Base-by-base conservation (phyloP, 192 early-diverging fungal genomes). In the Diversispora eburnea region DNA sequence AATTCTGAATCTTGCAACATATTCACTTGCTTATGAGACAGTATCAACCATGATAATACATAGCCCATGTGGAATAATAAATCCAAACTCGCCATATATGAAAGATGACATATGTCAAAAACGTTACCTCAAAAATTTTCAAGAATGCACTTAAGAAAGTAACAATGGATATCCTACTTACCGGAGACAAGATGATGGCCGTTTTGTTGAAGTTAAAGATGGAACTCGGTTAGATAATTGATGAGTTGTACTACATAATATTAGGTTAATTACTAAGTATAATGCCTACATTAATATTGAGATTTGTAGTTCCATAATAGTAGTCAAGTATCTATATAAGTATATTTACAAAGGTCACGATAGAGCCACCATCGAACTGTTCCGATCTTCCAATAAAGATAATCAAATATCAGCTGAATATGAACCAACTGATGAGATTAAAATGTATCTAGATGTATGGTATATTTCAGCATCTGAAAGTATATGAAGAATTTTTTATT, bases 401-500 rank as follows among this genome's bases (percentile, higher is more conserved):
- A n/a, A n/a, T n/a, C n/a, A n/a, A n/a, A n/a, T n/a, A n/a, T n/a
- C n/a, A n/a, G n/a, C n/a, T n/a, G n/a, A n/a, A n/a, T n/a, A n/a
- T n/a, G n/a, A n/a, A n/a, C n/a, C n/a, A n/a, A n/a, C n/a, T n/a
- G n/a, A n/a, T n/a, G n/a, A n/a, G n/a, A n/a, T n/a, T n/a, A n/a
- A n/a, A n/a, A n/a, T 8, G 54, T 73, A 68, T n/a, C 13, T 68
- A 9, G 22, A 76, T 69, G 70, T 66, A 39, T 43, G 73, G 33
- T 81, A 78, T 55, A 60, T 78, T 4, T 75, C 75, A 46, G 72
- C 80, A 17, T 59, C 57, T 61, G 80, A 81, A 57, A 59, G 52
- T 17, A 56, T 47, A 10, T 80, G 75, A 73, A 39, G 73, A 42
- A 74, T 80, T 47, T 73, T 77, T 61, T 49, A 25, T 12, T 80